Evolutionary conservation across 1,284 basidiomycete genomes (phyloP).

Genomic region (Ustilago cynodontis): DNA sequence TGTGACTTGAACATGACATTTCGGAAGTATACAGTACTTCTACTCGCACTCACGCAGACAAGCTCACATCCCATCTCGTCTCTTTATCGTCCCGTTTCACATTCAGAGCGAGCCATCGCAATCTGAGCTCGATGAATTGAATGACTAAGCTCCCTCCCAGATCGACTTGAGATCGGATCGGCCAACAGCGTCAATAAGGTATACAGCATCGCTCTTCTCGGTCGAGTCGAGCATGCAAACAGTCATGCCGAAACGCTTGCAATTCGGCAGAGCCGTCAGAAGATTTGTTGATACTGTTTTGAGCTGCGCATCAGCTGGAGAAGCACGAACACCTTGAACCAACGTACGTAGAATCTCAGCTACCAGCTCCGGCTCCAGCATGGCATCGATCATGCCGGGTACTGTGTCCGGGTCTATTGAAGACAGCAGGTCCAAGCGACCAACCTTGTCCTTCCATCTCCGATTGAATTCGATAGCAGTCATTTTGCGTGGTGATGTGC

Average conservation of each 20-base stretch:
- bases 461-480: slow-evolving; percentile 49
- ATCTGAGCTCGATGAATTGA: too few relatives aligned
- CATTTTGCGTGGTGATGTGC: slow-evolving; percentile 3
- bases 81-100: not conserved
- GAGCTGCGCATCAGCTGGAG: slow-evolving; percentile 1
- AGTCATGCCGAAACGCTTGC: slow-evolving; percentile 43
- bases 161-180: slow-evolving; percentile 20
- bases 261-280: slow-evolving; percentile 23
- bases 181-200: slow-evolving; percentile 22
- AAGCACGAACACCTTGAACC: slow-evolving; percentile 2
- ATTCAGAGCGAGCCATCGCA: too few relatives aligned
- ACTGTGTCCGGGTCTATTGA: slow-evolving; percentile 25
- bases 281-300: not conserved
- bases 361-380: slow-evolving; percentile 40
- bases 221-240: slow-evolving; percentile 37
- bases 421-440: slow-evolving; percentile 16
- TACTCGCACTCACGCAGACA: not conserved
- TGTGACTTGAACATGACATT: too few relatives aligned
- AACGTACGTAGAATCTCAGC: slow-evolving; percentile 34
- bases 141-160: slow-evolving; percentile 27
- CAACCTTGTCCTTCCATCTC: slow-evolving; percentile 39
- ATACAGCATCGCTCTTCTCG: slow-evolving; percentile 26
- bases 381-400: slow-evolving; percentile 37
- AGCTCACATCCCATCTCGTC: not conserved
- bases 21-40: not conserved